Conservation (phyloP, 1,284 basidiomycete genomes). For the Microbotryum intermedium region DNA sequence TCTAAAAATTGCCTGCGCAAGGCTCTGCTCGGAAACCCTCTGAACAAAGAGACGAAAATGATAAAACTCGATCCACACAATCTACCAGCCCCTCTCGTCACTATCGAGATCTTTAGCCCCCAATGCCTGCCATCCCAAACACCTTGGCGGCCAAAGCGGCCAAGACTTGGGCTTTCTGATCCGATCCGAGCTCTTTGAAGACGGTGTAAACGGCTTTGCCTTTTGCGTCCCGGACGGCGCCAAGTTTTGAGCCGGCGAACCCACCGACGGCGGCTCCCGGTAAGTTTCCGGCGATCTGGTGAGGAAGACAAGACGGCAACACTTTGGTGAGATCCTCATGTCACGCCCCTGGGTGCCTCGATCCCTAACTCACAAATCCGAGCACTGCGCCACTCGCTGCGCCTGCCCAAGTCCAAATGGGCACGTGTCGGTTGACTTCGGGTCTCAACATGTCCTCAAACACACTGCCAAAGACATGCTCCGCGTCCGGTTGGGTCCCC, state of each 20-base stretch:
- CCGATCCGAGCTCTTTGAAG: constrained; percentile 51
- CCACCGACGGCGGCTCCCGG: constrained; percentile 58
- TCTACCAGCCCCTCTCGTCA: background rate
- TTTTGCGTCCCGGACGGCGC: constrained; percentile 83
- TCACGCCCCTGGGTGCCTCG: no score
- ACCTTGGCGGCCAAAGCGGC: constrained; percentile 82
- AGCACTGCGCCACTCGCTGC: constrained; percentile 54
- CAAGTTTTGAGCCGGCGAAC: constrained; percentile 73
- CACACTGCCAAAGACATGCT: constrained; percentile 74
- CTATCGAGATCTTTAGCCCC: background rate
- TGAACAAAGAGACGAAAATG: background rate
- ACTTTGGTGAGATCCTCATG: background rate
- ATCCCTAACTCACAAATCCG: constrained; percentile 49
- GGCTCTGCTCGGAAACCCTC: background rate
- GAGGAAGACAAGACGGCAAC: background rate
- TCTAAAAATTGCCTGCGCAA: no score
- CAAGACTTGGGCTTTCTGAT: constrained; percentile 56
- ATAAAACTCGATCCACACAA: background rate
- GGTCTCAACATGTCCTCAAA: constrained; percentile 75
- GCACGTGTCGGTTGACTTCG: constrained; percentile 55
- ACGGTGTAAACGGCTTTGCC: constrained; percentile 84
- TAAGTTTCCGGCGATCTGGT: constrained; percentile 65
- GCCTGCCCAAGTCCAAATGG: constrained; percentile 70
- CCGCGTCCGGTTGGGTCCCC: constrained; percentile 55
- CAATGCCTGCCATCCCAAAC: constrained; percentile 47